Base-by-base conservation (phyloP, 2,329 filamentous ascomycete genomes). In the Diaporthe ampelina region DNA sequence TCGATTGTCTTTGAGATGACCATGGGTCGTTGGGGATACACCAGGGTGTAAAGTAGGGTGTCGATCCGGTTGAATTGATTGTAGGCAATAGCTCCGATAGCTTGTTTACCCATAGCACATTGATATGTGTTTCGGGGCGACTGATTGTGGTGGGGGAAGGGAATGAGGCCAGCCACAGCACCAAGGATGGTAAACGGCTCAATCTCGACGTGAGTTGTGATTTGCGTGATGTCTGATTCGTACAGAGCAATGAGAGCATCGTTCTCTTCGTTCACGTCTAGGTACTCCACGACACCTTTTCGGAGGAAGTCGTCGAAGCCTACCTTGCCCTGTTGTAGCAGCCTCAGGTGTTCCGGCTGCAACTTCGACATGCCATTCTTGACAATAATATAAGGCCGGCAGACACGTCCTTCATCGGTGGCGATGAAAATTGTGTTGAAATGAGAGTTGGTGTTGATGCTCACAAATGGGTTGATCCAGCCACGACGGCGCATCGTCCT, bases 81-180 rank as follows among this genome's bases (percentile, higher is more conserved):
- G 81, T 98, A 97, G 21, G 96, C 97, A 81, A 99, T 98, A 45
- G 96, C 95, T 45, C 97, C 97, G 82, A 99, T 98, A 52, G 97
- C 97, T 93, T 99, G 97, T 86, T 99, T 99, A 90, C 97, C 97
- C 97, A 99, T 99, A 85, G 97, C 97, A 85, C 96, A 98, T 88
- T 98, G 96, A 81, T 99, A 99, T 0, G 97, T 99, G 82, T 99
- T 99, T 88, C 97, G 91, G 13, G 97, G 97, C 21, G 97, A 99
- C 83, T 99, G 97, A 84, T 99, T 99, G 87, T 99, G 97, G 83
- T 99, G 97, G 11, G 97, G 97, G 81, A 98, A 99, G 6, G 97
- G 97, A 82, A 99, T 99, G 50, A 99, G 88, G 57, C 97, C 97
- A 52, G 97, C 97, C 35, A 99, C 97, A 61, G 97, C 97, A 35